phyloP scores from a whole-genome alignment of 495 filamentous ascomycete species.

The Penicillium angulare region DNA sequence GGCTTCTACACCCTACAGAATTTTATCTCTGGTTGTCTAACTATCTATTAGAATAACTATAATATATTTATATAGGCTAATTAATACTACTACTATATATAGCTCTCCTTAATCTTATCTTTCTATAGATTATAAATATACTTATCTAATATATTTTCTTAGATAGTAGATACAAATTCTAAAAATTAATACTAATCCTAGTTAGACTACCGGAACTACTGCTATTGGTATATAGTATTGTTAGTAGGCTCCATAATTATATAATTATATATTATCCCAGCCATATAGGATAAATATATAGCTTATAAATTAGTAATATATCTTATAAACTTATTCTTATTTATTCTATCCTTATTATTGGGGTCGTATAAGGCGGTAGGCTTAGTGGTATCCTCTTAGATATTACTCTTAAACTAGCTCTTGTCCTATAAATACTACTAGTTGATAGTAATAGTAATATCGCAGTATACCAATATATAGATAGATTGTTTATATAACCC shows the following conservation, averaged over 20 bases:
- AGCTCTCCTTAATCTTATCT: not conserved
- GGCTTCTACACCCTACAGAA: not conserved
- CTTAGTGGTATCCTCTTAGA: not conserved
- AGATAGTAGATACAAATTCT: not conserved
- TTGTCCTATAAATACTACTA: not conserved
- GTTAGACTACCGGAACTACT: not conserved
- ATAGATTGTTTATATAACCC: not conserved
- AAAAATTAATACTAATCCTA: not conserved
- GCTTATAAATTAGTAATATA: not conserved
- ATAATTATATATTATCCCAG: not conserved
- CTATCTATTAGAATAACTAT: not conserved
- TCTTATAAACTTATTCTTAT: not conserved
- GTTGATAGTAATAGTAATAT: not conserved
- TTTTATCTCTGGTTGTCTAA: not conserved
- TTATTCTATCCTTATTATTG: not conserved
- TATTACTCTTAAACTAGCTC: not conserved
- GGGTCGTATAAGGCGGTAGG: not conserved
- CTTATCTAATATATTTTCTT: not conserved
- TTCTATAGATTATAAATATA: not conserved
- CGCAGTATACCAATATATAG: not conserved
- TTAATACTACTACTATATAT: not conserved
- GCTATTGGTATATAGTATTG: not conserved
- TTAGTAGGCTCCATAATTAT: not conserved
- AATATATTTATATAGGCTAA: not conserved
- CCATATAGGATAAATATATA: not conserved